Percentiles rank a stretch among this genome's conserved stretches.
Evolutionary conservation across 1,139 yeast species (phyloP).

Genomic region (Saccharomyces hybrid): DNA sequence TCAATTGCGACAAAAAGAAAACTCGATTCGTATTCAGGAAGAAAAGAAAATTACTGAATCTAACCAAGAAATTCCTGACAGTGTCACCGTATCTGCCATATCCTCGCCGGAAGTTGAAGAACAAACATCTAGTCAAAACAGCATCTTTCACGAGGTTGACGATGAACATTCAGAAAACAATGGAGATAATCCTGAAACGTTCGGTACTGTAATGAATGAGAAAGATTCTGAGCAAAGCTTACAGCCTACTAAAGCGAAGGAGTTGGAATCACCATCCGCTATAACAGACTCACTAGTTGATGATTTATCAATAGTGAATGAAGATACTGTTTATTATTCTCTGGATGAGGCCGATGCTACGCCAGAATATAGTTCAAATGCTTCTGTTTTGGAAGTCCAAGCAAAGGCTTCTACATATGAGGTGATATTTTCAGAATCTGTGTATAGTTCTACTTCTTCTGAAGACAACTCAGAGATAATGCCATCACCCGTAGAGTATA

Average conservation of each 20-base stretch:
- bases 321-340: conserved; percentile 1
- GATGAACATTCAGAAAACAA: neutral
- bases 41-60: neutral
- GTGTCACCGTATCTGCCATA: neutral
- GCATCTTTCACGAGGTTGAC: neutral
- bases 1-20: neutral
- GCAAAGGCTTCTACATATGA: neutral
- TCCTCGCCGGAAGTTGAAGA: neutral
- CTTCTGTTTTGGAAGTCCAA: neutral
- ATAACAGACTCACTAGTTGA: neutral
- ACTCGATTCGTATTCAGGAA: neutral
- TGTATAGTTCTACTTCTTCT: conserved; percentile 1
- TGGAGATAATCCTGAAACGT: neutral
- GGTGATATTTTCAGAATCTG: neutral
- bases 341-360: neutral
- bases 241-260: neutral
- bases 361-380: neutral
- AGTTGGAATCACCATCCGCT: neutral
- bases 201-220: neutral
- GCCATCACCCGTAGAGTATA: neutral
- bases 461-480: neutral
- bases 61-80: neutral
- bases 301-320: neutral
- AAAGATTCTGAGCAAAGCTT: neutral
- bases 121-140: neutral